phyloP scores from a whole-genome alignment of 2,329 filamentous ascomycete species.

The Fusarium longipes region DNA sequence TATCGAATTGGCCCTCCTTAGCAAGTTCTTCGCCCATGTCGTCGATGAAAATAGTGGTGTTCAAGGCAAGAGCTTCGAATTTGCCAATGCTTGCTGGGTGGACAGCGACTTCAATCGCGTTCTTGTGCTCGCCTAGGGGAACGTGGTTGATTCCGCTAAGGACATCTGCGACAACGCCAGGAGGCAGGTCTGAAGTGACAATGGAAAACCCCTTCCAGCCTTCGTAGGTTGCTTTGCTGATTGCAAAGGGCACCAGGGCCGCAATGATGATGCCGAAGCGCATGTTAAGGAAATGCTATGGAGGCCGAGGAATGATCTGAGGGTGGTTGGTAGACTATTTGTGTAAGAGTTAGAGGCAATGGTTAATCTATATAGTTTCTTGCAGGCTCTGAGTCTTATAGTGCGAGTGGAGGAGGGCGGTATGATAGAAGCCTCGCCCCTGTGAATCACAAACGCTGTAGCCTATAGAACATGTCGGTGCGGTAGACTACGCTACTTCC shows the following conservation, averaged over 20 bases:
- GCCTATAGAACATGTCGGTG: too few relatives aligned
- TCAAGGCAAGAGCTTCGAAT: conserved; percentile 42
- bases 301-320: too few relatives aligned
- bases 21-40: conserved; percentile 45
- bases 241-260: conserved; percentile 23
- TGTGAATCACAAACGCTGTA: conserved; percentile 4
- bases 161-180: conserved; percentile 25
- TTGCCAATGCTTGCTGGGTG: conserved; percentile 38
- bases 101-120: conserved; percentile 44
- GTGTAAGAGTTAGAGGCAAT: background rate
- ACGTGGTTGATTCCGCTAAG: conserved; percentile 39
- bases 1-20: conserved; percentile 35
- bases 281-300: conserved; percentile 4
- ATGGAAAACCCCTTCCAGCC: conserved; percentile 46
- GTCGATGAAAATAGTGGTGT: conserved; percentile 35
- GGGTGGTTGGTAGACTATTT: background rate
- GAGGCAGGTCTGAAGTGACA: conserved; percentile 26
- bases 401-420: background rate
- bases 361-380: background rate
- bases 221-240: conserved; percentile 40
- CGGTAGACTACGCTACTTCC: background rate
- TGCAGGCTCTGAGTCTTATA: background rate
- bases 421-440: rapidly evolving
- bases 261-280: conserved; percentile 4
- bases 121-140: conserved; percentile 39